A percentile compares a stretch with the other conserved stretches of the same genome.
These are phyloP conservation scores for Bidens hawaiensis DNA, from an alignment of 140 eudicot genomes.

Conservation along the genomic window DNA sequence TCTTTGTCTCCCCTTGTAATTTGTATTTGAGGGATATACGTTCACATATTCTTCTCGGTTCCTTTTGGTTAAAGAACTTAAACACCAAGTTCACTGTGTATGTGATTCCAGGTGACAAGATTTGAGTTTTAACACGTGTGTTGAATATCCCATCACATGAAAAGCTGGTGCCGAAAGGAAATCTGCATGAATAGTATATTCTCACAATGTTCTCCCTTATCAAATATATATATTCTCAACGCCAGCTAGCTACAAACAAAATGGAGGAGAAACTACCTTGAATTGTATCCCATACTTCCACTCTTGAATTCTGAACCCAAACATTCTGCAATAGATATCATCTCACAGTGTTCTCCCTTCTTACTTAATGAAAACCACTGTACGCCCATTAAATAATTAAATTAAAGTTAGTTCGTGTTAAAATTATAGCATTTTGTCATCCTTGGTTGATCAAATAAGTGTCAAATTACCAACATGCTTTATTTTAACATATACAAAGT, in stretches of 20 bases:
- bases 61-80: background rate
- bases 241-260: background rate
- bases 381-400: background rate
- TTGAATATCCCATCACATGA: background rate
- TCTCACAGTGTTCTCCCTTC: background rate
- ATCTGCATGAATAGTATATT: background rate
- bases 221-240: background rate
- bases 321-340: constrained; percentile 2
- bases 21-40: background rate
- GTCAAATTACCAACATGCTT: too few relatives aligned
- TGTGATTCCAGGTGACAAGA: background rate
- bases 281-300: background rate
- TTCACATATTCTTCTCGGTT: background rate
- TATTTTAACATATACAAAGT: too few relatives aligned
- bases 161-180: background rate
- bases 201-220: background rate
- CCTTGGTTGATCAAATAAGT: too few relatives aligned
- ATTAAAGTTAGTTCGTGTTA: background rate
- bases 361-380: constrained; percentile 6
- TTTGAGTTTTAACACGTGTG: background rate
- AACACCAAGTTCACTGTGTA: constrained; percentile 16
- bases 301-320: background rate
- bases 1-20: constrained; percentile 4
- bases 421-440: background rate
- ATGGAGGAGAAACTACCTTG: background rate